phyloP scores from a whole-genome alignment of 2,329 filamentous ascomycete species.

The Mariannaea sp. region DNA sequence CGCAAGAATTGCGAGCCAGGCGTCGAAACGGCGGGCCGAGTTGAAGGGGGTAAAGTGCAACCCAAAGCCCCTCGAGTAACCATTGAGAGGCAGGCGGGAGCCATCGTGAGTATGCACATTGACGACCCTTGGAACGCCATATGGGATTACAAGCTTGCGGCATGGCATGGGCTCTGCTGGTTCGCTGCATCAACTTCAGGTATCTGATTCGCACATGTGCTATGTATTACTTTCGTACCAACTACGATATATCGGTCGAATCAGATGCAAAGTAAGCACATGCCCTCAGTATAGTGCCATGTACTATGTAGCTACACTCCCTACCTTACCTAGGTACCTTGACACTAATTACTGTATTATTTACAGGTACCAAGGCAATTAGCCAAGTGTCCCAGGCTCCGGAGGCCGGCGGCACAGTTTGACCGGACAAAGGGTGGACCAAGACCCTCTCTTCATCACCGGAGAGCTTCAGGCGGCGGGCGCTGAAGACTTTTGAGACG shows the following conservation, averaged over 20 bases:
- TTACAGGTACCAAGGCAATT: too few species aligned
- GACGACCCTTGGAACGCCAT: constrained; percentile 31
- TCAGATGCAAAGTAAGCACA: neutral
- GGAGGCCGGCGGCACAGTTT: constrained; percentile 27
- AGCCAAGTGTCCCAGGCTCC: too few species aligned
- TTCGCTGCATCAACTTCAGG: constrained; percentile 9
- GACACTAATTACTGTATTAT: constrained; percentile 1
- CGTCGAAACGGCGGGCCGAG: constrained; percentile 6
- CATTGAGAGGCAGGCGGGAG: constrained; percentile 24
- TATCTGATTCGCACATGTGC: constrained; percentile 4
- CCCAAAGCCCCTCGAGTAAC: constrained; percentile 4
- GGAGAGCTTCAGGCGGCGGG: constrained; percentile 13
- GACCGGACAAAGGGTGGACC: constrained; percentile 25
- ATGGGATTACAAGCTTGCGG: constrained; percentile 14
- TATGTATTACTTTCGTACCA: too few species aligned
- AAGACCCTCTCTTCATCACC: constrained; percentile 12
- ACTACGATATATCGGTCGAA: neutral
- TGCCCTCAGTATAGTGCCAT: neutral
- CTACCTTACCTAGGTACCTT: neutral
- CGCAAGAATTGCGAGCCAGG: constrained; percentile 19
- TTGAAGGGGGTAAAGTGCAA: constrained; percentile 12
- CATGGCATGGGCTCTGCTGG: constrained; percentile 23
- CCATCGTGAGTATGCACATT: constrained; percentile 37
- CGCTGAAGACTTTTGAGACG: constrained; percentile 8
- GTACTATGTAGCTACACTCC: too few species aligned